Evolutionary conservation across 495 filamentous ascomycete genomes (phyloP), one percentile per base, ranked within the genome.

Genomic region (Penicillium cosmopolitanum): DNA sequence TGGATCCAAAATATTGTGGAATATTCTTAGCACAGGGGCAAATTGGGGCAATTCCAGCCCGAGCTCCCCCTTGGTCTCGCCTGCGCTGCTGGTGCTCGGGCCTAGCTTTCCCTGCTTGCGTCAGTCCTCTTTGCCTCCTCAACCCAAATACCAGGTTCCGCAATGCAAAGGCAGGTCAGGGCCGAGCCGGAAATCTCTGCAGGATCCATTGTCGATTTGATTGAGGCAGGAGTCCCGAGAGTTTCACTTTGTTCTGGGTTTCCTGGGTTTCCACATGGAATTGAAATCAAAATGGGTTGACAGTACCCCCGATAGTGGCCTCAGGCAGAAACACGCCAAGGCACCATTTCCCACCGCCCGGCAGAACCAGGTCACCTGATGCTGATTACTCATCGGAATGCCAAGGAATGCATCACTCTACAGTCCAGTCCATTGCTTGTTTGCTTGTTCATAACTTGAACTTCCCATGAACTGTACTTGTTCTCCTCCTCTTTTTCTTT

Each of bases 1-100:
- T 48, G 46, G 46, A 28, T 15, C 46, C 42, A 44, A 44, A 31
- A 31, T 6, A 44, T 44, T n/a, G n/a, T 8, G 12, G n/a, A 44
- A 44, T 44, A 44, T 44, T 44, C 42, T 44, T 44, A 48, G 23
- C 46, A 48, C 23, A 23, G 46, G 46, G 46, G 46, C 46, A n/a
- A 48, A 48, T 13, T 48, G 46, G 46, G 21, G 46, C 46, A 48
- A 48, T 48, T 48, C 11, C 0, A 28, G 46, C 10, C 46, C 46
- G 46, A 48, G 19, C 46, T 48, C n/a, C 9, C 11, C 10, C 10
- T 48, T 8, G 18, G 46, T 48, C 1, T 48, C 11, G 46, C 21
- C 21, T 12, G 11, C 15, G 11, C 9, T 13, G 11, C 2, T 48
- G 5, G 4, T 48, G 46, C 46, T 48, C 46, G 46, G 46, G 21